Percentiles rank a stretch among this genome's conserved stretches.
Evolutionary conservation across 2,329 filamentous ascomycete genomes (phyloP).

Genomic region (Ophiostoma pallidulum): DNA sequence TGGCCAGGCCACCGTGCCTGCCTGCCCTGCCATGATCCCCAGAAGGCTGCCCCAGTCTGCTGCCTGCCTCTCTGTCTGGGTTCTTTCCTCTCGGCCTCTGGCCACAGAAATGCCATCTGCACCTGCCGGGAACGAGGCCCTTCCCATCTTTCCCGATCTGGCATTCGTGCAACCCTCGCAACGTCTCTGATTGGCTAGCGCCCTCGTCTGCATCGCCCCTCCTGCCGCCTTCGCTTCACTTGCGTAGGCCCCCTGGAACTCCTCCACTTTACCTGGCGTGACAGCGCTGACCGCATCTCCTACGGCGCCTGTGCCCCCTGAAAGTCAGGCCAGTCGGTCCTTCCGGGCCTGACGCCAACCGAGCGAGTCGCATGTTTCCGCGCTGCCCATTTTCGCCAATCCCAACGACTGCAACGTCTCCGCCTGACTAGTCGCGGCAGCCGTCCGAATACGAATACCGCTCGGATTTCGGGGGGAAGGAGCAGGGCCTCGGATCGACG

Average conservation of each 20-base stretch:
- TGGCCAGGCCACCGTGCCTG: too few relatives aligned
- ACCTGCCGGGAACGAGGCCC: too few relatives aligned
- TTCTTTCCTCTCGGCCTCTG: too few relatives aligned
- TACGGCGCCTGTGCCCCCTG: not conserved
- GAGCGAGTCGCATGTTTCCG: constrained; percentile 6
- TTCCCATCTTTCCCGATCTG: too few relatives aligned
- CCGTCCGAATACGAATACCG: constrained; percentile 9
- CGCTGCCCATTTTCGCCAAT: not conserved
- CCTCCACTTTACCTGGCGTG: too few relatives aligned
- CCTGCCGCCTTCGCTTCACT: not conserved
- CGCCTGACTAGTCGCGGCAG: not conserved
- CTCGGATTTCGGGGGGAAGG: not conserved
- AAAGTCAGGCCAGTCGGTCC: constrained; percentile 11
- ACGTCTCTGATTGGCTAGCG: not conserved
- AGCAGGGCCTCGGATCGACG: constrained; percentile 3
- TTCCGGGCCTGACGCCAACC: constrained; percentile 5
- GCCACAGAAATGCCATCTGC: too few relatives aligned
- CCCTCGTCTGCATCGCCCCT: not conserved
- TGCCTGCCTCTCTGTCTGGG: too few relatives aligned
- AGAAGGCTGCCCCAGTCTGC: too few relatives aligned
- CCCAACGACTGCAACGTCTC: not conserved
- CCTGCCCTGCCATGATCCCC: not conserved
- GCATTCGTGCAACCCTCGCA: too few relatives aligned
- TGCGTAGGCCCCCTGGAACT: too few relatives aligned
- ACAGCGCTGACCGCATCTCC: not conserved